phyloP scores from a whole-genome alignment of 2,329 filamentous ascomycete genomes.

The Ceratocystis lukuohia region DNA sequence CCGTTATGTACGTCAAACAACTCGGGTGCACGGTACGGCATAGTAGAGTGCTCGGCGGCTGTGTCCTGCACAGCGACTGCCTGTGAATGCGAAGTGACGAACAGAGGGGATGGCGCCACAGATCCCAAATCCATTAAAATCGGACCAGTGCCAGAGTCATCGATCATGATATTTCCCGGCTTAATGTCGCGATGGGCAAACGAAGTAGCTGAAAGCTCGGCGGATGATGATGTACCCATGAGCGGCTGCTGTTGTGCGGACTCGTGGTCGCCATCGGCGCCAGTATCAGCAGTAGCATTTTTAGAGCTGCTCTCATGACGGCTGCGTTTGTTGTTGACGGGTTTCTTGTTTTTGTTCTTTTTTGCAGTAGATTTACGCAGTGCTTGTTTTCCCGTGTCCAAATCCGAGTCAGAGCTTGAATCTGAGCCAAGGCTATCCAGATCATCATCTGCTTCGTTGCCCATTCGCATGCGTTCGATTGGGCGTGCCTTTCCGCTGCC shows the following conservation, averaged over 20 bases:
- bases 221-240: slow-evolving; percentile 65
- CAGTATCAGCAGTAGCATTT: slow-evolving; percentile 22
- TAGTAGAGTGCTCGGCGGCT: slow-evolving; percentile 91
- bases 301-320: neutral
- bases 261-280: slow-evolving; percentile 53
- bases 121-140: slow-evolving; percentile 98
- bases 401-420: slow-evolving; percentile 22
- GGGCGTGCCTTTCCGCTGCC: slow-evolving; percentile 20
- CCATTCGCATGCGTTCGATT: slow-evolving; percentile 42
- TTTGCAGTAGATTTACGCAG: slow-evolving; percentile 19
- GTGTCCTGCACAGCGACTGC: slow-evolving; percentile 88
- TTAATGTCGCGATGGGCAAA: slow-evolving; percentile 97
- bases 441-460: slow-evolving; percentile 29
- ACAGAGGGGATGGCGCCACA: slow-evolving; percentile 70
- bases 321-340: neutral
- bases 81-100: slow-evolving; percentile 78
- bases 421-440: slow-evolving; percentile 26
- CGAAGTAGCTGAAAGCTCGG: slow-evolving; percentile 55
- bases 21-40: slow-evolving; percentile 96
- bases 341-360: slow-evolving; percentile 1
- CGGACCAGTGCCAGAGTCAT: slow-evolving; percentile 72
- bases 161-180: slow-evolving; percentile 98
- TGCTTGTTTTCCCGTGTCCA: slow-evolving; percentile 29
- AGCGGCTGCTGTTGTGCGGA: slow-evolving; percentile 66
- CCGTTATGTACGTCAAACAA: slow-evolving; percentile 96